Percentiles rank a stretch among this genome's conserved stretches.
Evolutionary conservation across 1,284 basidiomycete genomes (phyloP).

Genomic region (Sphagnurus paluster): DNA sequence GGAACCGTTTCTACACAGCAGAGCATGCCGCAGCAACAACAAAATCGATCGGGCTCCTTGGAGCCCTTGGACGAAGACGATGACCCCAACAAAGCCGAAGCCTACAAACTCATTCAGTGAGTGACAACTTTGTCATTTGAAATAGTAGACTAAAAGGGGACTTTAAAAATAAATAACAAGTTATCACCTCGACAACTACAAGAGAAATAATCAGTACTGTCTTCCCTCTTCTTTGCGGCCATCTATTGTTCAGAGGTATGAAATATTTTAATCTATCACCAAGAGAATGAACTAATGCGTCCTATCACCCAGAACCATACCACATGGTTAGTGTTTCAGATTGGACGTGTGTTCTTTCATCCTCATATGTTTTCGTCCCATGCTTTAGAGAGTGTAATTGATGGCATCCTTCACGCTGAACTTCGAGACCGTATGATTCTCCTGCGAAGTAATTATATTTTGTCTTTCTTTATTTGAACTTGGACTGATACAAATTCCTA

Average conservation of each 20-base stretch:
- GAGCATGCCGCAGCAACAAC: conserved; percentile 18
- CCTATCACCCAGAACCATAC: conserved; percentile 65
- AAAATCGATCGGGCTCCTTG: conserved; percentile 21
- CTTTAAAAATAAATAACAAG: too few species aligned
- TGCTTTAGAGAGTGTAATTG: conserved; percentile 84
- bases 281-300: conserved; percentile 16
- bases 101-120: conserved; percentile 80
- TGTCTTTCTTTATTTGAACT: conserved; percentile 17
- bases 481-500: conserved; percentile 34
- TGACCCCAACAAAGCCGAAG: conserved; percentile 73
- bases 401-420: conserved; percentile 84
- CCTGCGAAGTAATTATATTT: conserved; percentile 58
- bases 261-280: not conserved
- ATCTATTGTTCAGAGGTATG: conserved; percentile 78
- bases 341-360: conserved; percentile 4
- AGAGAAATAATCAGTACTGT: conserved; percentile 78
- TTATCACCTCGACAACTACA: conserved; percentile 88
- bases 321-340: conserved; percentile 62
- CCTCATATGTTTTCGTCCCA: conserved; percentile 9
- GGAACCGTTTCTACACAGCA: conserved; percentile 21
- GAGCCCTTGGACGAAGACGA: conserved; percentile 53
- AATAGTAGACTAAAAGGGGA: too few species aligned
- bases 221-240: conserved; percentile 86
- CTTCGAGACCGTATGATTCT: conserved; percentile 89
- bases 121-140: conserved; percentile 22